phyloP scores from a whole-genome alignment of 2,329 filamentous ascomycete genomes.

The Alternaria rosae region DNA sequence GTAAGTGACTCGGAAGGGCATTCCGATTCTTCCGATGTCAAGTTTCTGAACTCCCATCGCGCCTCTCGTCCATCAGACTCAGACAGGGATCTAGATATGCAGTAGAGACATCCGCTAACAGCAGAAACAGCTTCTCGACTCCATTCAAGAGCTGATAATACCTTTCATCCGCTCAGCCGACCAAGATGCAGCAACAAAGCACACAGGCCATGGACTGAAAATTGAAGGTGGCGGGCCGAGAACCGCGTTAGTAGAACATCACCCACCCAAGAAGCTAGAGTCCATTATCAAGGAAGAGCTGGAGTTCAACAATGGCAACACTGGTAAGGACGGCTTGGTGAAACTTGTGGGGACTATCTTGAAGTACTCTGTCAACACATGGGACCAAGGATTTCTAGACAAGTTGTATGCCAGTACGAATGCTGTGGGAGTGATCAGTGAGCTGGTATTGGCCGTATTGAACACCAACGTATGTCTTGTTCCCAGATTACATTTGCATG shows the following conservation, averaged over 20 bases:
- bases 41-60: slow-evolving; percentile 9
- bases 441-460: slow-evolving; percentile 81
- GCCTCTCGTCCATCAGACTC: not conserved
- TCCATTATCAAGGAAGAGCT: slow-evolving; percentile 47
- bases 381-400: slow-evolving; percentile 95
- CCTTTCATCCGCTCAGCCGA: slow-evolving; percentile 77
- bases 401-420: slow-evolving; percentile 94
- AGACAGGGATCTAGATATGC: not conserved
- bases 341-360: slow-evolving; percentile 71
- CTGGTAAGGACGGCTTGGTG: slow-evolving; percentile 54
- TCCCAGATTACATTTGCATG: not conserved
- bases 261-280: slow-evolving; percentile 54
- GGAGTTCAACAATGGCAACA: slow-evolving; percentile 47
- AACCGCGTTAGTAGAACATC: slow-evolving; percentile 54
- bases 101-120: not conserved
- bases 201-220: slow-evolving; percentile 64
- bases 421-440: slow-evolving; percentile 83
- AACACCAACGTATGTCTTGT: slow-evolving; percentile 77
- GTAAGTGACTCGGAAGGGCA: slow-evolving; percentile 30
- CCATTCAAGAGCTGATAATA: slow-evolving; percentile 72
- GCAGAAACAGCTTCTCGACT: slow-evolving; percentile 34
- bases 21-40: slow-evolving; percentile 12
- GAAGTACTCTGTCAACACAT: slow-evolving; percentile 94
- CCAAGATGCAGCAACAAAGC: slow-evolving; percentile 64
- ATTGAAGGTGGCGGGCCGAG: slow-evolving; percentile 68